Evolutionary conservation across 768 basidiomycete species (phyloP).

Genomic region (Tylopilus subfusipes): DNA sequence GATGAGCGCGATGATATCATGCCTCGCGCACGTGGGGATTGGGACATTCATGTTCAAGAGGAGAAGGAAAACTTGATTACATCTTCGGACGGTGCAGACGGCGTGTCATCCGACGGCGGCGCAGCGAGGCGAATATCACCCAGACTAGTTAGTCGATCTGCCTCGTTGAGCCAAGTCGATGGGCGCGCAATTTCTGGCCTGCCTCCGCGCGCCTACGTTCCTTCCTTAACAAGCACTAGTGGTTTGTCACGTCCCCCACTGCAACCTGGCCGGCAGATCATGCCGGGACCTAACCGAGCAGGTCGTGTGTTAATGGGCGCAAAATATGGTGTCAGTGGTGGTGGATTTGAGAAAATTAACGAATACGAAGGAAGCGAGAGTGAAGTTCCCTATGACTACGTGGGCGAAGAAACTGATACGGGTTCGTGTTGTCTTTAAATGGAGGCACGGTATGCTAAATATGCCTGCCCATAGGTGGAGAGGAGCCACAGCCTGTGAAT

Average conservation of each 20-base stretch:
- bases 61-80: slow-evolving; percentile 40
- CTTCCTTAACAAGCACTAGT: slow-evolving; percentile 26
- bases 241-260: slow-evolving; percentile 41
- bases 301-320: slow-evolving; percentile 47
- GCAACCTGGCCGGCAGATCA: slow-evolving; percentile 40
- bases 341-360: slow-evolving; percentile 48
- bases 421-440: slow-evolving; percentile 28
- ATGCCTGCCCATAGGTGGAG: slow-evolving; percentile 28
- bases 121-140: slow-evolving; percentile 25
- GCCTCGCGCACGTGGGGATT: slow-evolving; percentile 28
- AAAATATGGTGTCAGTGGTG: slow-evolving; percentile 29
- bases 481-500: slow-evolving; percentile 27
- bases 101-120: slow-evolving; percentile 23
- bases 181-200: slow-evolving; percentile 33
- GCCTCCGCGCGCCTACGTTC: slow-evolving; percentile 32
- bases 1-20: slow-evolving; percentile 36
- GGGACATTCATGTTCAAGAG: slow-evolving; percentile 30
- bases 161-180: slow-evolving; percentile 34
- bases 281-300: slow-evolving; percentile 44
- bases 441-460: slow-evolving; percentile 16
- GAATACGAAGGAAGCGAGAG: slow-evolving; percentile 43
- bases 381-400: slow-evolving; percentile 32
- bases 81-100: slow-evolving; percentile 25
- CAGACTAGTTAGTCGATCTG: slow-evolving; percentile 28
- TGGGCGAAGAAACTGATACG: slow-evolving; percentile 39